Base-by-base conservation (phyloP, 192 early-diverging fungal genomes). In the Umbelopsis isabellina region DNA sequence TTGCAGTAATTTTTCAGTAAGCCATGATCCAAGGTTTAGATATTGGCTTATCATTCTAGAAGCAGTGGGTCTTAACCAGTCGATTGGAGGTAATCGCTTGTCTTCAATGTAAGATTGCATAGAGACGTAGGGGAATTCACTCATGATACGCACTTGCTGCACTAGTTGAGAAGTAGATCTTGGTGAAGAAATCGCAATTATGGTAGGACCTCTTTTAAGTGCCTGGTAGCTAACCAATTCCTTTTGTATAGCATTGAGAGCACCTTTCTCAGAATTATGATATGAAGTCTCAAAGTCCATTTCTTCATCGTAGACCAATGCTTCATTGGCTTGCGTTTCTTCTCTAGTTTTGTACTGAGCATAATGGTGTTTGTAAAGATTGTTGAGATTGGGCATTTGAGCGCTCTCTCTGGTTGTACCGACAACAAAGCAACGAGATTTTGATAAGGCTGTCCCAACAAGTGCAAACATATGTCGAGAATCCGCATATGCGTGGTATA, bases 1-100 rank as follows among this genome's bases (percentile, higher is more conserved):
- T 52, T 94, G 82, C 2, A 86, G 82, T 15, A 95, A 78, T 37
- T 90, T 87, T 55, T 93, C 90, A 30, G 85, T 80, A 48, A 97
- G 71, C 83, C 90, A 96, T 50, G 81, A 81, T 71, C 91, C 85
- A 46, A 95, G 73, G 50, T 88, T 82, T 48, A 97, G 82, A 65
- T 93, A 91, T 65, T 91, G 90, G 16, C 83, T 81, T 12, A 97
- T 72, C 90, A 97, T 93, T n/a, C 88, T 76, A 23, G 84, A 82
- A 23, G 83, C 75, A 6, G 86, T 87, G 44, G 87, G 84, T 30
- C 82, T 80, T 77, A 94, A 91, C 98, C 98, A 98, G 50, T 91
- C 91, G 4, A 97, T 74, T 8, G 94, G 85, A 11, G 92, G 92
- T 65, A 98, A 89, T 11, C 71, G 73, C 30, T 84, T 84, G 72